Evolutionary conservation across 163 green algal species (phyloP).

Genomic region (Chlamydomonas reinhardtii): DNA sequence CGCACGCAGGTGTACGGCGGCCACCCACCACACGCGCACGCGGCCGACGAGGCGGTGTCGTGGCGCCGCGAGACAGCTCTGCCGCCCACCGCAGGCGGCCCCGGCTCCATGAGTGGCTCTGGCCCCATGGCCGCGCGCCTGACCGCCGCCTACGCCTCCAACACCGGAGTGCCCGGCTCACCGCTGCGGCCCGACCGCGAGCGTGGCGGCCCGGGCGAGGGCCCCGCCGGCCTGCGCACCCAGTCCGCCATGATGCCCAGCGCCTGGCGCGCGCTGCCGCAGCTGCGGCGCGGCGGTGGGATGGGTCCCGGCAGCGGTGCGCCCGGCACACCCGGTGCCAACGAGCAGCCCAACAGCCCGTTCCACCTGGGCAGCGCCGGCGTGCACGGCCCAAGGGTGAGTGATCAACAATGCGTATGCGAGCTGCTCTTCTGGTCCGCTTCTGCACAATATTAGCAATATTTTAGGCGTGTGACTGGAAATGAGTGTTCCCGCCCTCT

Average conservation of each 20-base stretch:
- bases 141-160: neutral
- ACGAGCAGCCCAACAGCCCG: conserved; percentile 6
- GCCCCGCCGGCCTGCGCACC: neutral
- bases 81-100: neutral
- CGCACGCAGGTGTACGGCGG: conserved; percentile 14
- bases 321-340: neutral
- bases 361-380: conserved; percentile 3
- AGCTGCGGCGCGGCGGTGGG: neutral
- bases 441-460: too few species aligned
- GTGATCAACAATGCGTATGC: neutral
- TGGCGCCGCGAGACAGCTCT: conserved; percentile 7
- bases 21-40: neutral
- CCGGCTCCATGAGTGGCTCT: neutral
- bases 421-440: neutral
- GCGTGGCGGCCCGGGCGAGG: neutral
- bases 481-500: too few species aligned
- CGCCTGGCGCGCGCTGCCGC: neutral
- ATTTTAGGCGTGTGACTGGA: too few species aligned
- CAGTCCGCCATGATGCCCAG: neutral
- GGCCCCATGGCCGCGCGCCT: too few species aligned
- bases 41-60: conserved; percentile 23
- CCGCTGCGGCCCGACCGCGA: neutral
- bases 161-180: neutral
- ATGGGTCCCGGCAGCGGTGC: neutral
- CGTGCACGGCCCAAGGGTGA: conserved; percentile 10